phyloP scores from a whole-genome alignment of 2,329 filamentous ascomycete species.

The Clarireedia paspali region DNA sequence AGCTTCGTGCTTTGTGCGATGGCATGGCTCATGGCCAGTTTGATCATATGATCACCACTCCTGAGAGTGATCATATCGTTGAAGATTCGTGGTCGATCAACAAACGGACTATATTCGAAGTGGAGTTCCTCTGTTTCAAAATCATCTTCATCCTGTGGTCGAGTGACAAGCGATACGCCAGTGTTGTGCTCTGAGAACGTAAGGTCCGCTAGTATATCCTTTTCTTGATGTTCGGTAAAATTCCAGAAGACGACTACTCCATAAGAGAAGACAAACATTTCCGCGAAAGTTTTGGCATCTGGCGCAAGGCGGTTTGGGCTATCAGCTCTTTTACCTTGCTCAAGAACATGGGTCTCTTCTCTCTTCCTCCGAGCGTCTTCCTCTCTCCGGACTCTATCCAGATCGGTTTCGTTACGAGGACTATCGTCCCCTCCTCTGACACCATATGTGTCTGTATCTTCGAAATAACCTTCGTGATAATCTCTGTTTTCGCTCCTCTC shows the following conservation, averaged over 20 bases:
- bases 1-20: conserved; percentile 97
- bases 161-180: conserved; percentile 61
- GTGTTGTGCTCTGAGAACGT: conserved; percentile 73
- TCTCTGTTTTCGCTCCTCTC: conserved; percentile 85
- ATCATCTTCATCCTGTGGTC: conserved; percentile 78
- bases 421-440: conserved; percentile 37
- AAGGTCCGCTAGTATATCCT: conserved; percentile 89
- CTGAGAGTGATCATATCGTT: conserved; percentile 99
- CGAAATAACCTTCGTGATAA: conserved; percentile 86
- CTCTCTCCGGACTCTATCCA: conserved; percentile 25
- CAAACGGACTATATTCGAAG: conserved; percentile 87
- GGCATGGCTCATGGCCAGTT: conserved; percentile 92
- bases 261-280: conserved; percentile 97
- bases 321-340: conserved; percentile 36
- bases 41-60: conserved; percentile 97
- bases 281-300: conserved; percentile 73
- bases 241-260: conserved; percentile 99
- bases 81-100: conserved; percentile 83
- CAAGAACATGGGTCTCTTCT: conserved; percentile 29
- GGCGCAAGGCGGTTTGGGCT: conserved; percentile 55
- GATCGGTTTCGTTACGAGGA: conserved; percentile 35
- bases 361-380: conserved; percentile 29
- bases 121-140: conserved; percentile 98
- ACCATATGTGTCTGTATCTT: conserved; percentile 56
- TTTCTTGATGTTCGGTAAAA: conserved; percentile 91